phyloP scores from a whole-genome alignment of 2,329 filamentous ascomycete genomes.

The Colletotrichum gigasporum region DNA sequence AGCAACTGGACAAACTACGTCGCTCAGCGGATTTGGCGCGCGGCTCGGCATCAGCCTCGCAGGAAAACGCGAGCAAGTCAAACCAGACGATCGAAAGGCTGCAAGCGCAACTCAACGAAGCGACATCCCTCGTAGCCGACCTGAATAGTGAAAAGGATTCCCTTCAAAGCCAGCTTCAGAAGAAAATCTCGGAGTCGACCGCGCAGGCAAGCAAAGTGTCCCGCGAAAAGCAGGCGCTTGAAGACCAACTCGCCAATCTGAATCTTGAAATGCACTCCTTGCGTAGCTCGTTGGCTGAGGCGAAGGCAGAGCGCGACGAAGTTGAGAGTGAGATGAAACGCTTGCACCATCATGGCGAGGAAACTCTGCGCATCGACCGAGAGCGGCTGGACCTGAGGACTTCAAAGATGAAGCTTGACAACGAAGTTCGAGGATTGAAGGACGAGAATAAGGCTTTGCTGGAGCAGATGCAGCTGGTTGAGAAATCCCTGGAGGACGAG shows the following conservation, averaged over 20 bases:
- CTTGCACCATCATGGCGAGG: constrained; percentile 63
- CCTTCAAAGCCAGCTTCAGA: constrained; percentile 60
- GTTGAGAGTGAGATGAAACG: constrained; percentile 68
- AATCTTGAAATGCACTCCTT: constrained; percentile 69
- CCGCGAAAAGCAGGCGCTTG: constrained; percentile 70
- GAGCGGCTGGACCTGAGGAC: constrained; percentile 76
- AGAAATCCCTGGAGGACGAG: constrained; percentile 72
- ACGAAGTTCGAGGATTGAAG: constrained; percentile 70
- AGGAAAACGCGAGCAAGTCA: constrained; percentile 24
- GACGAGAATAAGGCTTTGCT: constrained; percentile 69
- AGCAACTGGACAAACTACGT: constrained; percentile 51
- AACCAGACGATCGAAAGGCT: constrained; percentile 48
- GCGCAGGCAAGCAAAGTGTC: constrained; percentile 64
- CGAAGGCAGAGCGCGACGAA: constrained; percentile 73
- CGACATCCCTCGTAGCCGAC: constrained; percentile 28
- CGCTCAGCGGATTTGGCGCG: constrained; percentile 32
- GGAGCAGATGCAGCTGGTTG: constrained; percentile 66
- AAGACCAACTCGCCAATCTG: constrained; percentile 69
- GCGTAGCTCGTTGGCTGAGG: constrained; percentile 63
- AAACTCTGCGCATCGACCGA: constrained; percentile 70
- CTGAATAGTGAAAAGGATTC: constrained; percentile 44
- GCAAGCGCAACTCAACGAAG: constrained; percentile 26
- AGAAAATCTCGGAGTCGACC: constrained; percentile 67
- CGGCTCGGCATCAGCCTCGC: constrained; percentile 20
- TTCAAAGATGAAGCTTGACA: constrained; percentile 73